Conservation (phyloP, 352 stramenopile genomes). For the Globisporangium cylindrosporum region DNA sequence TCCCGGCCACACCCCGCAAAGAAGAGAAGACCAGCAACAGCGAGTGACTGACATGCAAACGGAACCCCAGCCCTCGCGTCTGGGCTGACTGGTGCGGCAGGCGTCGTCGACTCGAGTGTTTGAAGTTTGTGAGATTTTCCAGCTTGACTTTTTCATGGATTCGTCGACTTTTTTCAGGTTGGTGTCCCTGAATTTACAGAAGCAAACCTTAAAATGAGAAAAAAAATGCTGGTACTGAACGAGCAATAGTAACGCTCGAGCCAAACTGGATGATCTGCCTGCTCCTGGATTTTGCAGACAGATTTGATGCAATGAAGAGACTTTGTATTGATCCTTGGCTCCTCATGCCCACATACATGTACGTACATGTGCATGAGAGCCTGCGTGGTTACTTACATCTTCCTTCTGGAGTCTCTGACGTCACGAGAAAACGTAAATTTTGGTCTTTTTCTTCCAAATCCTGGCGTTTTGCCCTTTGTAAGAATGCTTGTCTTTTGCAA, state of each 20-base stretch:
- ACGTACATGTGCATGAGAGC: background rate
- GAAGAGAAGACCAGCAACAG: too few relatives aligned
- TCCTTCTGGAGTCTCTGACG: background rate
- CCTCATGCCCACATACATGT: background rate
- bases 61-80: background rate
- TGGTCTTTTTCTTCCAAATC: background rate
- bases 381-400: background rate
- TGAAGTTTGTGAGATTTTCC: slow-evolving; percentile 6
- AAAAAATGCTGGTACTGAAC: background rate
- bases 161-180: slow-evolving; percentile 10
- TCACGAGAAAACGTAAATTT: background rate
- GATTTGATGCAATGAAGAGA: background rate
- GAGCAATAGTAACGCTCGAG: background rate
- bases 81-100: slow-evolving; percentile 3
- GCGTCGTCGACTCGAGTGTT: slow-evolving; percentile 9
- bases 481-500: background rate
- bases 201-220: background rate
- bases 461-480: background rate
- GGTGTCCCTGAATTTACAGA: background rate
- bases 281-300: background rate
- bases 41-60: background rate
- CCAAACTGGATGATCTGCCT: background rate
- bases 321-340: background rate
- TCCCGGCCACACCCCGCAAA: background rate
- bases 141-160: slow-evolving; percentile 2